Evolutionary conservation across 345 rosid species (phyloP), one percentile per base, ranked within the genome.

Genomic region (Salix dunnii): DNA sequence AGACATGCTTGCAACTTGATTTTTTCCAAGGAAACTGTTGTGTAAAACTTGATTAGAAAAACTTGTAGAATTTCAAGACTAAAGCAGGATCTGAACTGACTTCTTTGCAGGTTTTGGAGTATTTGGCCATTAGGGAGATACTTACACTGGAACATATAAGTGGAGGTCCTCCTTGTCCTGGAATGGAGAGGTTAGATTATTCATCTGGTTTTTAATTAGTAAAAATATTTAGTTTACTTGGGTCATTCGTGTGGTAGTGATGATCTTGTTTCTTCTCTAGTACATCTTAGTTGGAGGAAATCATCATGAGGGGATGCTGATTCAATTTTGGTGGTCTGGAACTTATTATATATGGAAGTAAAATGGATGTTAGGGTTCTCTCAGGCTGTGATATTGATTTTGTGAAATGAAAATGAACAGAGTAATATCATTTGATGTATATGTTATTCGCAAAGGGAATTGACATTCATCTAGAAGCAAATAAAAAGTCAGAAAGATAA

Each of bases 111-210:
- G 96, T 94, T 67, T 81, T 96, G 73, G 99, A 94, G 88, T 85
- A 93, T 83, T 89, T 96, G 78, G 98, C 97, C 53, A 58, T 75
- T 68, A 90, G 92, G 85, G 89, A 90, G 84, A 91, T 95, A 75
- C 93, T 95, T 80, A 89, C 93, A 58, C 67, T 69, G 80, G 94
- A 90, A 67, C 97, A 93, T 82, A 93, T 95, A 30, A 76, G 58
- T 83, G 87, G 91, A 75, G 94, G 94, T 58, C 97, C 99, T 82
- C 96, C 97, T 27, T 91, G 90, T 75, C 90, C 84, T 80, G 97
- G 97, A 83, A 92, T 91, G 93, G 97, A 92, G 86, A 94, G 98
- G 98, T 91, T 65, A 69, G 70, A 76, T 36, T 30, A 61, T 64
- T 31, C 55, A 33, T 79, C 31, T 36, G 77, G 65, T 35, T 66